A percentile compares a stretch with the other conserved stretches of the same genome.
Conservation (phyloP, 2,329 filamentous ascomycete genomes). For the Metarhizium rileyi region DNA sequence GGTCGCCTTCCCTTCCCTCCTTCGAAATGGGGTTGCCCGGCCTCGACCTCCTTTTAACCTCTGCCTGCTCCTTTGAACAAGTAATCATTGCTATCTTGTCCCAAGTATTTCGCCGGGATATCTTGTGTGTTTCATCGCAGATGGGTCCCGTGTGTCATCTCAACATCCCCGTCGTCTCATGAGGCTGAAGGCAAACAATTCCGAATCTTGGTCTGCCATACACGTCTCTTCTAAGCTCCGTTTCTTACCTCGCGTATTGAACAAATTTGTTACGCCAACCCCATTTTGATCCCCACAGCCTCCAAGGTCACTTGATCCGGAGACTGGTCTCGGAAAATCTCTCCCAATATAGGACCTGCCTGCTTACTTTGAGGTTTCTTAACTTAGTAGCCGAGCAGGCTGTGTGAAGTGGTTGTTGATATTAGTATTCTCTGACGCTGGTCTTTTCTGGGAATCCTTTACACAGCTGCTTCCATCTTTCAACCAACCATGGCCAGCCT, state of each 20-base stretch:
- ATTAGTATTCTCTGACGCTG: conserved; percentile 3
- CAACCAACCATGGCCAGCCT: conserved; percentile 41
- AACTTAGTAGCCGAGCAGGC: conserved; percentile 24
- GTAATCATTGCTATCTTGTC: conserved; percentile 7
- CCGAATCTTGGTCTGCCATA: not conserved
- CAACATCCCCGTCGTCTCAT: conserved; percentile 10
- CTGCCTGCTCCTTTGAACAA: conserved; percentile 3
- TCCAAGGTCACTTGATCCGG: not conserved
- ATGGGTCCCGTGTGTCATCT: conserved; percentile 14
- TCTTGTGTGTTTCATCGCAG: conserved; percentile 13
- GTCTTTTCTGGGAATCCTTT: not conserved
- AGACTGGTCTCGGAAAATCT: not conserved
- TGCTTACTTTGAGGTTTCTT: conserved; percentile 7
- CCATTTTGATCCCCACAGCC: conserved; percentile 7
- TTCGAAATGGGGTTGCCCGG: conserved; percentile 2
- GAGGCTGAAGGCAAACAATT: conserved; percentile 10
- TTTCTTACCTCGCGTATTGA: conserved; percentile 2
- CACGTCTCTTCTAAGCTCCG: not conserved
- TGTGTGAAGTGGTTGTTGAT: conserved; percentile 24
- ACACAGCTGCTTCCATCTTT: conserved; percentile 25
- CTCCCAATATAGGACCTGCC: conserved; percentile 4
- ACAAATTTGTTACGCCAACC: not conserved
- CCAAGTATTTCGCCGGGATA: conserved; percentile 8
- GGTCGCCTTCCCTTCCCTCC: conserved; percentile 3
- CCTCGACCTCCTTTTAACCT: conserved; percentile 1